A percentile compares a stretch with the other conserved stretches of the same genome.
These are phyloP conservation scores for Magnolia sinica DNA, from an alignment of 164 flowering plant species.

Conservation along the genomic window DNA sequence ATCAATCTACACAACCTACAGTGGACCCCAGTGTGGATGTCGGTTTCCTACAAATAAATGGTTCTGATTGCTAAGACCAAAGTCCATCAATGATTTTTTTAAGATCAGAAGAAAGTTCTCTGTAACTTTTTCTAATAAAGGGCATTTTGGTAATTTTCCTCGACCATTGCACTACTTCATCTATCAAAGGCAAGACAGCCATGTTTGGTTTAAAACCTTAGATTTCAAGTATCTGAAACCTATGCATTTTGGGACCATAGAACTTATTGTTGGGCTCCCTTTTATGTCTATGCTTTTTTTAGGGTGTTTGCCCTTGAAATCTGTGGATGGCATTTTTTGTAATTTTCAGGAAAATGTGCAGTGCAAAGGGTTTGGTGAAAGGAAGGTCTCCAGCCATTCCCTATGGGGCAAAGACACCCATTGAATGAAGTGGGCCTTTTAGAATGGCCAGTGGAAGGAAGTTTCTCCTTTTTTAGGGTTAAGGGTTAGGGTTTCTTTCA, in stretches of 20 bases:
- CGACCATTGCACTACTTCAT: too few species aligned
- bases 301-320: too few species aligned
- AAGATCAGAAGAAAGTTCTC: background rate
- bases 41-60: background rate
- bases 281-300: too few species aligned
- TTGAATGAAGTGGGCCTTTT: conserved; percentile 14
- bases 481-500: conserved; percentile 10
- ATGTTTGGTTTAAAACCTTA: background rate
- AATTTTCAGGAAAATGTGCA: conserved; percentile 36
- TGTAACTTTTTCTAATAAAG: background rate
- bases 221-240: background rate
- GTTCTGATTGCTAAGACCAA: background rate
- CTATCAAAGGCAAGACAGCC: too few species aligned
- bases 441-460: background rate
- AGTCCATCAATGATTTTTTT: background rate
- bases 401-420: conserved; percentile 26
- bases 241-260: background rate
- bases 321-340: background rate
- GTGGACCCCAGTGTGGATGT: too few species aligned
- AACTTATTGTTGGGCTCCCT: background rate
- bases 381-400: conserved; percentile 37
- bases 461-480: background rate
- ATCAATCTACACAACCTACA: too few species aligned
- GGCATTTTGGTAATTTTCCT: too few species aligned
- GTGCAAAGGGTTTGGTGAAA: conserved; percentile 32